phyloP scores from a whole-genome alignment of 768 basidiomycete species.

The Amanita molliuscula region DNA sequence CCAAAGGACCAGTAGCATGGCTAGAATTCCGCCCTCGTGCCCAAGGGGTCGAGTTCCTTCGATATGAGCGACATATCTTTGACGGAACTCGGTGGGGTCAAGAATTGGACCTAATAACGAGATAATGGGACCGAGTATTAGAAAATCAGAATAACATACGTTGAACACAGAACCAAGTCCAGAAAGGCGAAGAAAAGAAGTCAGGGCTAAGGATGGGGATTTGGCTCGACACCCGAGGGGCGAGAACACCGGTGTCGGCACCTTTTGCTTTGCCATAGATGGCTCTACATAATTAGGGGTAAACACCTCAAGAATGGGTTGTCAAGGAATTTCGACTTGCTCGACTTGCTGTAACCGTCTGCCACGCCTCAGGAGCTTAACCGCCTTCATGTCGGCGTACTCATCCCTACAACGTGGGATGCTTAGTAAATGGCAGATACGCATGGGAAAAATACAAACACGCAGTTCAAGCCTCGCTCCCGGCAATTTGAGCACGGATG shows the following conservation, averaged over 20 bases:
- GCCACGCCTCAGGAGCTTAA: conserved; percentile 73
- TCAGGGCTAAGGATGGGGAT: conserved; percentile 68
- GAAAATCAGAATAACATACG: conserved; percentile 34
- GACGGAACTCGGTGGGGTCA: conserved; percentile 68
- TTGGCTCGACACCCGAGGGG: conserved; percentile 32
- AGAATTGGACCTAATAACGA: conserved; percentile 64
- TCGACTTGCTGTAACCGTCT: conserved; percentile 78
- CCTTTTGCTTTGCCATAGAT: conserved; percentile 66
- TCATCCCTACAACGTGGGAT: conserved; percentile 54
- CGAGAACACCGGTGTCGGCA: conserved; percentile 24
- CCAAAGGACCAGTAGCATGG: conserved; percentile 79
- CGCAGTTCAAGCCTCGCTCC: conserved; percentile 86
- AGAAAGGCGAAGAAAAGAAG: conserved; percentile 83
- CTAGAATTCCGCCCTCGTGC: conserved; percentile 66
- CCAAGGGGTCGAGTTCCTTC: conserved; percentile 54
- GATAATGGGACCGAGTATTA: not conserved
- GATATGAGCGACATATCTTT: conserved; percentile 57
- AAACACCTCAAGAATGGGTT: not conserved
- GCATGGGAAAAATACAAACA: conserved; percentile 44
- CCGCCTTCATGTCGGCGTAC: conserved; percentile 84
- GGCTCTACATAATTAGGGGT: conserved; percentile 36
- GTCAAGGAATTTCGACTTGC: conserved; percentile 30
- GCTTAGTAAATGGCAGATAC: conserved; percentile 1
- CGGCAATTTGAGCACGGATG: conserved; percentile 79
- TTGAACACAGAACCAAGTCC: conserved; percentile 75